These are phyloP conservation scores for Vachellia pachyceras DNA, from an alignment of 306 rosid genomes.

Conservation along the genomic window DNA sequence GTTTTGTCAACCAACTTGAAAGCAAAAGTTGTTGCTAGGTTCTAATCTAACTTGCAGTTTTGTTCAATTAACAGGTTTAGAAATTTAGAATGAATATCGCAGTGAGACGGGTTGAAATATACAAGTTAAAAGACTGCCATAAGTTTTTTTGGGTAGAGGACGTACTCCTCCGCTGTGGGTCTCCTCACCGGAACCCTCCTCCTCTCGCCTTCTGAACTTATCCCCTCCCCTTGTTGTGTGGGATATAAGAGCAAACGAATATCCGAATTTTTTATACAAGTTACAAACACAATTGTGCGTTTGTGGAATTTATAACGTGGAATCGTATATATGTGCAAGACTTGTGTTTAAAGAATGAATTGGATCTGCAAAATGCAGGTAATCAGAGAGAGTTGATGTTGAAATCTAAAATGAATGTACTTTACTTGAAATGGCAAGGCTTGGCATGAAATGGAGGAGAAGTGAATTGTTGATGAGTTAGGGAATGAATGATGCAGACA, in stretches of 20 bases:
- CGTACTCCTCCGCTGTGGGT: background rate
- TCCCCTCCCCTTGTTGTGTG: background rate
- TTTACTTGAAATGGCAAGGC: background rate
- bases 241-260: background rate
- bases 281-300: background rate
- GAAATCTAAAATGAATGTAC: background rate
- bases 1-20: background rate
- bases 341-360: background rate
- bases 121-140: background rate
- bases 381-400: background rate
- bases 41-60: background rate
- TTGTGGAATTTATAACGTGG: background rate
- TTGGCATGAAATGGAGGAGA: background rate
- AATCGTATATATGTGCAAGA: background rate
- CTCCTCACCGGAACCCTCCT: background rate
- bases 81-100: background rate
- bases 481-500: background rate
- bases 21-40: background rate
- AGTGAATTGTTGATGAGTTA: background rate
- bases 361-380: background rate
- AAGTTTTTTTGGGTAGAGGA: background rate
- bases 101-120: background rate
- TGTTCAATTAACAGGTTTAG: background rate
- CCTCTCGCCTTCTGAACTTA: background rate
- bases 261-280: background rate